These are phyloP conservation scores for Trichoderma sp. DNA, from an alignment of 2,329 filamentous ascomycete species.

Conservation along the genomic window DNA sequence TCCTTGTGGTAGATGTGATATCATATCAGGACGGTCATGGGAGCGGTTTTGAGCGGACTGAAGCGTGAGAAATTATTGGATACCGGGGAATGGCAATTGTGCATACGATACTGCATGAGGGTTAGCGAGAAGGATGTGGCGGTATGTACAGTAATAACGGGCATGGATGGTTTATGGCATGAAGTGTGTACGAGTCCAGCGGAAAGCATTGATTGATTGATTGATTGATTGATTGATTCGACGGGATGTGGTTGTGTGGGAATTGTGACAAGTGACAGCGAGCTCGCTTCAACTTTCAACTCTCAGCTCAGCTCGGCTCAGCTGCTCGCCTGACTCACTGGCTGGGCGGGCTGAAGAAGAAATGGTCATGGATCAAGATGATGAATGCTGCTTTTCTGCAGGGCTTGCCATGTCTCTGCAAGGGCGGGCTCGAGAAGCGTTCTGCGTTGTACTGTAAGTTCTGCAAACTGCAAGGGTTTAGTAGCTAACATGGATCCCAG, in stretches of 20 bases:
- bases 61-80: not conserved
- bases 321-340: not conserved
- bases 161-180: not conserved
- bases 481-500: not conserved
- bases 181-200: too few species aligned
- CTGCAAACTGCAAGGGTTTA: not conserved
- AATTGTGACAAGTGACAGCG: not conserved
- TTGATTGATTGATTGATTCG: not conserved
- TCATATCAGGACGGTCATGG: not conserved
- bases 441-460: not conserved
- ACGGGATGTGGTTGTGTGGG: not conserved
- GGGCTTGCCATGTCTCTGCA: not conserved
- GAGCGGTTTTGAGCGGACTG: not conserved
- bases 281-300: not conserved
- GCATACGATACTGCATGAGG: not conserved
- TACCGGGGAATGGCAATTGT: not conserved
- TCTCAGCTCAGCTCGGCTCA: not conserved
- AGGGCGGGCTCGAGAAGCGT: not conserved
- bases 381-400: not conserved
- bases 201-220: too few species aligned
- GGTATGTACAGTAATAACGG: not conserved
- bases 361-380: not conserved
- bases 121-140: not conserved
- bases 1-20: not conserved
- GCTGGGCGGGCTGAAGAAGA: not conserved